Evolutionary conservation across 805 yeast genomes (phyloP), one percentile per base, ranked within the genome.

Genomic region (Candida mattraensis): DNA sequence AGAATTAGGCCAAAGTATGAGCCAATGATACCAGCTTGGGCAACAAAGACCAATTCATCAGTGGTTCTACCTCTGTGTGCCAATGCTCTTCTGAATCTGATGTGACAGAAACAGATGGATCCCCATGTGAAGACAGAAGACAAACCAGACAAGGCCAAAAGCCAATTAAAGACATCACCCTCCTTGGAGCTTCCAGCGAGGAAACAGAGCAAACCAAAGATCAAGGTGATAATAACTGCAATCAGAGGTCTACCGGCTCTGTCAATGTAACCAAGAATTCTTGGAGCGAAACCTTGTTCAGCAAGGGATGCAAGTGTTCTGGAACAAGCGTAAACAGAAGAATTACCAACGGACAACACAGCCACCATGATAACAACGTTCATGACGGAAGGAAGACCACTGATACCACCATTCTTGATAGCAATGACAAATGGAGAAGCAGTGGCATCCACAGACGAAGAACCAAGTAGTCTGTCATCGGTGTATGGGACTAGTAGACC

Each of bases 101-200:
- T 63, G 53, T 82, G 89, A 28, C 81, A 75, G 26, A 74, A 61
- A 53, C 83, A 78, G 45, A 84, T 78, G 5, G 87, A 74, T 33
- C 80, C 82, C 95, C 95, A 85, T 22, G 86, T 80, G 61, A 83
- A 77, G 41, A 84, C 67, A n/a, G 88, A 78, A 1, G 88, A 78
- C 45, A 85, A 66, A 42, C 89, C 89, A 25, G 87, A 79, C 21
- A 85, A 60, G n/a, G 89, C 83, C 51, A 82, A 66, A 60, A 85
- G 61, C 93, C 93, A 85, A 47, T 68, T 67, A 64, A 85, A 86
- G 18, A 83, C 81, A 6, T 63, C 72, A 33, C 70, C 71, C 50
- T 78, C 67, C 40, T 70, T 62, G 7, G 69, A 60, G 25, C 83
- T 74, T 5, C 86, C 86, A 25, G 82, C 75, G 28, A 84, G 64